phyloP scores from a whole-genome alignment of 192 early-diverging fungal species.

The Linnemannia exigua region DNA sequence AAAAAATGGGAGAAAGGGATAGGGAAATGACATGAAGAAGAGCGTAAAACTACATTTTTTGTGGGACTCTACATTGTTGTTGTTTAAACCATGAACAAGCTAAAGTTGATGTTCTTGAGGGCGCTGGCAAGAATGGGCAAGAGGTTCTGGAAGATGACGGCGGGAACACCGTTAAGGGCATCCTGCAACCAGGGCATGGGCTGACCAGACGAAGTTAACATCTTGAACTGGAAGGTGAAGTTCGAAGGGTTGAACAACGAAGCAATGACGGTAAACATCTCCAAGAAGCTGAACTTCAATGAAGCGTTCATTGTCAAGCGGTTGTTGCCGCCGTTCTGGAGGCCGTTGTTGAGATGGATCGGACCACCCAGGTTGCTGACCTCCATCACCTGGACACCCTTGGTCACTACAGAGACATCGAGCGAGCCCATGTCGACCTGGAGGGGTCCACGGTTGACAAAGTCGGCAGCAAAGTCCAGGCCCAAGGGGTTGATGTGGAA shows the following conservation, averaged over 20 bases:
- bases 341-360: slow-evolving; percentile 34
- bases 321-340: slow-evolving; percentile 45
- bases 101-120: slow-evolving; percentile 26
- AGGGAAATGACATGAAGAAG: not conserved
- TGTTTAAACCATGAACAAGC: slow-evolving; percentile 72
- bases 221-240: slow-evolving; percentile 35
- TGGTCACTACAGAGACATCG: slow-evolving; percentile 24
- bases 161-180: slow-evolving; percentile 40
- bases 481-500: slow-evolving; percentile 33
- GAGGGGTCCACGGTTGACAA: slow-evolving; percentile 37
- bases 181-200: slow-evolving; percentile 55
- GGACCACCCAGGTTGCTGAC: slow-evolving; percentile 31
- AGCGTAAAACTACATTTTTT: not conserved
- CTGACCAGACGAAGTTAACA: slow-evolving; percentile 42
- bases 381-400: slow-evolving; percentile 16
- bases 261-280: slow-evolving; percentile 21
- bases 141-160: slow-evolving; percentile 23
- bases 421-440: slow-evolving; percentile 43
- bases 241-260: slow-evolving; percentile 15
- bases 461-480: slow-evolving; percentile 27
- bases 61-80: not conserved
- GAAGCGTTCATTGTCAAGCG: slow-evolving; percentile 8
- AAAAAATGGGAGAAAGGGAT: not conserved
- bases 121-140: slow-evolving; percentile 39
- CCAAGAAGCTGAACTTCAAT: slow-evolving; percentile 38